Evolutionary conservation across 1,284 basidiomycete species (phyloP).

Genomic region (Fomitopsis schrenkii): DNA sequence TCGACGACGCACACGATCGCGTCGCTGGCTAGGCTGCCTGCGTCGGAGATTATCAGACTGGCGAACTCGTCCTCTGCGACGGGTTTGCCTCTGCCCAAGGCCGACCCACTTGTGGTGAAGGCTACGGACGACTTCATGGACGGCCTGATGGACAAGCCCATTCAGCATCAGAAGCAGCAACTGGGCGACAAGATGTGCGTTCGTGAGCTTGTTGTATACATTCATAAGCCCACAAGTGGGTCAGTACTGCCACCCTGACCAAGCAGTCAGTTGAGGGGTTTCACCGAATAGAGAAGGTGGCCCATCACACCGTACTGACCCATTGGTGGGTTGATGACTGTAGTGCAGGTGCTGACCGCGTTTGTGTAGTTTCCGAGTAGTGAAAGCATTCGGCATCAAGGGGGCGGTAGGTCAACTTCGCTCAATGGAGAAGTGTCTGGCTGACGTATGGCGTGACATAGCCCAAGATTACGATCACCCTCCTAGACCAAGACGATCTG

Average conservation of each 20-base stretch:
- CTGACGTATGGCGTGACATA: slow-evolving; percentile 22
- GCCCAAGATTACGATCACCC: slow-evolving; percentile 79
- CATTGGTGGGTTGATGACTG: not conserved
- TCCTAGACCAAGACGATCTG: slow-evolving; percentile 83
- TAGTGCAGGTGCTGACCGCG: not conserved
- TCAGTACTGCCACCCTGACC: too few species aligned
- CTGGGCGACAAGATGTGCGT: slow-evolving; percentile 76
- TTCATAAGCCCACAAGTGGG: too few species aligned
- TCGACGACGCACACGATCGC: slow-evolving; percentile 34
- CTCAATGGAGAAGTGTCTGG: not conserved
- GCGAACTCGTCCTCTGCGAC: slow-evolving; percentile 50
- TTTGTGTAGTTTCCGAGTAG: slow-evolving; percentile 58
- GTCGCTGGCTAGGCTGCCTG: slow-evolving; percentile 61
- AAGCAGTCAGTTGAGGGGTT: too few species aligned
- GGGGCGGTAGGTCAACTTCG: slow-evolving; percentile 53
- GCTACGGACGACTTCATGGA: slow-evolving; percentile 81
- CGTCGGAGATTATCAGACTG: slow-evolving; percentile 65
- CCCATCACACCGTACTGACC: too few species aligned
- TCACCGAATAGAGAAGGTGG: too few species aligned
- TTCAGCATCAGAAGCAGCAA: slow-evolving; percentile 75
- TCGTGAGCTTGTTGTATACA: not conserved
- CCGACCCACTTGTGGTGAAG: slow-evolving; percentile 63
- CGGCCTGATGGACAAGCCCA: slow-evolving; percentile 54
- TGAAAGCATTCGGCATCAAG: slow-evolving; percentile 79
- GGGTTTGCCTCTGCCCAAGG: slow-evolving; percentile 64